phyloP scores from a whole-genome alignment of 768 basidiomycete genomes.

The Tylopilus rubrobrunneus region DNA sequence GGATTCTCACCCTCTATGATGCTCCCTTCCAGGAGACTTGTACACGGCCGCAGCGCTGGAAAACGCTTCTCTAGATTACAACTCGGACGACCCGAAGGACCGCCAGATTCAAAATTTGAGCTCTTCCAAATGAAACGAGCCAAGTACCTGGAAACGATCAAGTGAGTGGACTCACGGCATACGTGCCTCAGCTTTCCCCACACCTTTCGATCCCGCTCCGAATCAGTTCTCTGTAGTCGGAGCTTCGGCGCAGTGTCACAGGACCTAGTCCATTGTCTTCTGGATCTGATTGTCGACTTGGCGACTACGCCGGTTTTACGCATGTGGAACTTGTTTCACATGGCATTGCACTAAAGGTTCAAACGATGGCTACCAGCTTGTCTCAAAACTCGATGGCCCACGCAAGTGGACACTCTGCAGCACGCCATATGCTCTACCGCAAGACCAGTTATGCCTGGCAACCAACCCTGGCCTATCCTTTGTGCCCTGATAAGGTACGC shows the following conservation, averaged over 20 bases:
- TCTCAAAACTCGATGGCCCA: background rate
- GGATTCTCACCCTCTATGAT: slow-evolving; percentile 76
- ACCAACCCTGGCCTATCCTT: background rate
- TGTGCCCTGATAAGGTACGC: slow-evolving; percentile 8
- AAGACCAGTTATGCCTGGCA: background rate
- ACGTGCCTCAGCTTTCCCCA: slow-evolving; percentile 6
- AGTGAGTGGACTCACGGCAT: background rate
- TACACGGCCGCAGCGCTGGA: slow-evolving; percentile 64
- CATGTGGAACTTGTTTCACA: slow-evolving; percentile 1
- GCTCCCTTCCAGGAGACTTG: slow-evolving; percentile 78
- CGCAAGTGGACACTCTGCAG: background rate
- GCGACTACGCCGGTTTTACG: slow-evolving; percentile 1
- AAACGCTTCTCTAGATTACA: slow-evolving; percentile 76
- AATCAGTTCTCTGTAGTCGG: slow-evolving; percentile 4
- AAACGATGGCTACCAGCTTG: background rate
- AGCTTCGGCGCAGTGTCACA: background rate
- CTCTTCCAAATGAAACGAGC: slow-evolving; percentile 41
- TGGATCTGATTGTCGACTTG: slow-evolving; percentile 4
- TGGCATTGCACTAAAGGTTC: background rate
- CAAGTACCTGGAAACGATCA: background rate
- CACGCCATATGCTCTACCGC: background rate
- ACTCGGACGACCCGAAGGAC: slow-evolving; percentile 53
- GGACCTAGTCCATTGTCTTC: background rate
- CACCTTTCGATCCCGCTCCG: slow-evolving; percentile 5
- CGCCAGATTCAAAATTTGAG: slow-evolving; percentile 82